Conservation (phyloP, 345 rosid species). For the Erucastrum elatum region DNA sequence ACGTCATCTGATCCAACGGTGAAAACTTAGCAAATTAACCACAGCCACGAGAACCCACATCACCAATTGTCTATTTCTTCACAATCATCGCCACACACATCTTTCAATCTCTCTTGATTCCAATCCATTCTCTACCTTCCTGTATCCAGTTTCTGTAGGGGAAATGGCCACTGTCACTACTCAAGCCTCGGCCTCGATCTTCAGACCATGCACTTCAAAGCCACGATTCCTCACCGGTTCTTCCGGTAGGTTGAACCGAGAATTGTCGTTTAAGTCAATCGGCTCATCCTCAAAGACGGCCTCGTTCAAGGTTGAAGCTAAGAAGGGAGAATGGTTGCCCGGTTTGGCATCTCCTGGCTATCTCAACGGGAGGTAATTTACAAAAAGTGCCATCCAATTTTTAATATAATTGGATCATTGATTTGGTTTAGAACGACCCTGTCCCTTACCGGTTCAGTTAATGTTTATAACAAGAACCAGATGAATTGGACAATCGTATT, state of each 20-base stretch:
- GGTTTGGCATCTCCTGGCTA: constrained; percentile 79
- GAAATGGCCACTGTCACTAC: constrained; percentile 79
- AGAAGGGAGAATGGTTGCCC: constrained; percentile 97
- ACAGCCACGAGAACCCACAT: constrained; percentile 49
- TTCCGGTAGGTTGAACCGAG: constrained; percentile 51
- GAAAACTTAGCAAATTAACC: constrained; percentile 38
- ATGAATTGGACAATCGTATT: neutral
- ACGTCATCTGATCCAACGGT: constrained; percentile 34
- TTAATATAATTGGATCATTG: neutral
- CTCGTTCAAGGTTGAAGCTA: constrained; percentile 71
- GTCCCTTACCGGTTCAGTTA: neutral
- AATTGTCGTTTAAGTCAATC: constrained; percentile 47
- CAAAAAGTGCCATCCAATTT: neutral
- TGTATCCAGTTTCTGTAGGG: neutral
- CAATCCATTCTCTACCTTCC: constrained; percentile 1
- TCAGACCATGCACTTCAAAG: constrained; percentile 58
- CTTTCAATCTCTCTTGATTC: constrained; percentile 38
- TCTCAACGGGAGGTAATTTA: constrained; percentile 74
- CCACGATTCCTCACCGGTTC: constrained; percentile 73
- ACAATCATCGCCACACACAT: neutral
- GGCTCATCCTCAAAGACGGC: constrained; percentile 33
- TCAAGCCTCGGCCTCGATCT: constrained; percentile 83
- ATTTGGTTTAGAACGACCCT: neutral
- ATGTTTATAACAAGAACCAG: neutral
- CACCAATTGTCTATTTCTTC: neutral